Base-by-base conservation (phyloP, 108 stramenopile genomes). In the Cyclotella sp. region DNA sequence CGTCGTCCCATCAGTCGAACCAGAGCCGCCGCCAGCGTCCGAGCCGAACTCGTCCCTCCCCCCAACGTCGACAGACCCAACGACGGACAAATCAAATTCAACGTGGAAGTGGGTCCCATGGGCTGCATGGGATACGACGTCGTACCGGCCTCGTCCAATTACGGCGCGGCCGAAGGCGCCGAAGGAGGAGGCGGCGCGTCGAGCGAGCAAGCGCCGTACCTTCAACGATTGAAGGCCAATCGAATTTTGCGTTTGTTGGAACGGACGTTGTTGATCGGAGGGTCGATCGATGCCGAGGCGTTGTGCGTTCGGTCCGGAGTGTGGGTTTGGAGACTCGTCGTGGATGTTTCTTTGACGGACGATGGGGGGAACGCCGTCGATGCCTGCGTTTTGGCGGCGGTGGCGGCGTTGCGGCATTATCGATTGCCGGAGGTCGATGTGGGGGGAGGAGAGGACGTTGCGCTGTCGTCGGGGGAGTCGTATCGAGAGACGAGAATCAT, bases 371-470 rank as follows among this genome's bases (percentile, higher is more conserved):
- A 97, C 72, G 69, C 85, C 22, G 55, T 93, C 21, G 97, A 98
- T 81, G 95, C 97, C 0, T 83, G 90, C 70, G 82, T 91, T 8
- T 73, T 97, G 73, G 95, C 96, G 55, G 93, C 94, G 57, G 86
- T 98, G 75, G 97, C 97, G 24, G 93, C 92, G 13, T 81, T 98
- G 63, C 70, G 93, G 46, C 97, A 97, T 82, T 98, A 91, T 75
- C 92, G 96, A 40, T 85, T 91, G 62, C 93, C 93, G 22, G 89
- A 93, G 43, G 90, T 94, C 39, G 78, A 82, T 40, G 85, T 93
- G 46, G 78, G 80, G 26, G 57, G 49, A 41, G 68, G 39, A 5
- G 87, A 70, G 15, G 79, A 46, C 28, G 84, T 46, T 8, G 45
- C 18, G 34, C 2, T 6, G 34, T 6, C 34, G 34, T 34, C 34